A percentile compares a stretch with the other conserved stretches of the same genome.
Conservation (phyloP, 306 rosid genomes). For the Fagus sylvatica region DNA sequence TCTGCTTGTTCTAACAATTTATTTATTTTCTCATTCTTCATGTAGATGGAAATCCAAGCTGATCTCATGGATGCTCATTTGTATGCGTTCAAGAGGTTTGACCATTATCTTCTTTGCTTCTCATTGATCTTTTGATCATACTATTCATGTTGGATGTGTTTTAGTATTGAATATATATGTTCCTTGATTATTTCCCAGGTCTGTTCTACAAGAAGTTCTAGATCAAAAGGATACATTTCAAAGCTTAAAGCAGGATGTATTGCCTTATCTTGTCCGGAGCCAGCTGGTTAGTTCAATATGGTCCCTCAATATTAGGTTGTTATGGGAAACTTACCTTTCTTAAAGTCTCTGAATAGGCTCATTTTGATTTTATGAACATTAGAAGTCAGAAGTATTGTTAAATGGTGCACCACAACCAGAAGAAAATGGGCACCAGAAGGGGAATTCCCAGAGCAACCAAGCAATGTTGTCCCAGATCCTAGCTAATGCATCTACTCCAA, state of each 20-base stretch:
- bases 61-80: conserved; percentile 99
- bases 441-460: conserved; percentile 62
- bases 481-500: conserved; percentile 72
- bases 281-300: conserved; percentile 80
- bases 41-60: conserved; percentile 87
- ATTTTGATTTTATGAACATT: conserved; percentile 42
- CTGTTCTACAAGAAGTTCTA: conserved; percentile 82
- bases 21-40: conserved; percentile 17
- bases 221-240: conserved; percentile 66
- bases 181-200: conserved; percentile 49
- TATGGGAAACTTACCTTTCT: conserved; percentile 13
- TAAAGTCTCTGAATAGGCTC: conserved; percentile 36
- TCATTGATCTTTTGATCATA: not conserved
- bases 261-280: conserved; percentile 94
- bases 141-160: conserved; percentile 13
- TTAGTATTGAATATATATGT: conserved; percentile 21
- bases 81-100: conserved; percentile 90
- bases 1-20: conserved; percentile 11
- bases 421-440: conserved; percentile 74
- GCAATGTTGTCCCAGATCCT: conserved; percentile 63
- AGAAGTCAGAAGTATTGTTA: conserved; percentile 72
- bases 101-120: conserved; percentile 19
- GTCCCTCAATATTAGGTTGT: conserved; percentile 29
- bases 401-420: conserved; percentile 65
- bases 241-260: conserved; percentile 81